A percentile compares a stretch with the other conserved stretches of the same genome.
Evolutionary conservation across 257 asterid genomes (phyloP).

Genomic region (Forsythia viridissima): DNA sequence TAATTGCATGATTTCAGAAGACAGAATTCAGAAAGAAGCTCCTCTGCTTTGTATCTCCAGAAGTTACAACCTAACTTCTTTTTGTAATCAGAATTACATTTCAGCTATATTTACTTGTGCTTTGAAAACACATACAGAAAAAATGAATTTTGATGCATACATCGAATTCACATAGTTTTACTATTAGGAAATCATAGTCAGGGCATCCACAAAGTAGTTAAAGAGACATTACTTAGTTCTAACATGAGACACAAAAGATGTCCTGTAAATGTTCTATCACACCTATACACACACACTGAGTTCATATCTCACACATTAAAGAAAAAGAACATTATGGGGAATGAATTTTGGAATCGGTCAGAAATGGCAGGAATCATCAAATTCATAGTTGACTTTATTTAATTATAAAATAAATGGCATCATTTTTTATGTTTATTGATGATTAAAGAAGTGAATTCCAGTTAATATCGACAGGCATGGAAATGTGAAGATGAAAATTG

Average conservation of each 20-base stretch:
- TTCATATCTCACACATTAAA: background rate
- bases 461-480: constrained; percentile 13
- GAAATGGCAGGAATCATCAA: background rate
- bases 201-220: background rate
- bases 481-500: constrained; percentile 15
- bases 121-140: background rate
- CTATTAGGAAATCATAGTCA: background rate
- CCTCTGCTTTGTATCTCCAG: background rate
- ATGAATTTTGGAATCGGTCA: constrained; percentile 3
- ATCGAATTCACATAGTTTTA: background rate
- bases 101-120: background rate
- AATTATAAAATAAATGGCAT: background rate
- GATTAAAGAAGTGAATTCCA: constrained; percentile 17
- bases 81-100: background rate
- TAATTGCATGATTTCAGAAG: constrained; percentile 15
- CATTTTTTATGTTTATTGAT: background rate
- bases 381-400: background rate
- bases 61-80: background rate
- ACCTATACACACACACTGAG: background rate
- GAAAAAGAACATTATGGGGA: background rate
- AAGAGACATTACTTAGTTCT: constrained; percentile 4
- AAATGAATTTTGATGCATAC: background rate
- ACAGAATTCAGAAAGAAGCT: constrained; percentile 2
- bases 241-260: constrained; percentile 6
- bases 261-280: background rate